Evolutionary conservation across 2,329 filamentous ascomycete species (phyloP), one percentile per base, ranked within the genome.

Genomic region (Madurella fahalii): DNA sequence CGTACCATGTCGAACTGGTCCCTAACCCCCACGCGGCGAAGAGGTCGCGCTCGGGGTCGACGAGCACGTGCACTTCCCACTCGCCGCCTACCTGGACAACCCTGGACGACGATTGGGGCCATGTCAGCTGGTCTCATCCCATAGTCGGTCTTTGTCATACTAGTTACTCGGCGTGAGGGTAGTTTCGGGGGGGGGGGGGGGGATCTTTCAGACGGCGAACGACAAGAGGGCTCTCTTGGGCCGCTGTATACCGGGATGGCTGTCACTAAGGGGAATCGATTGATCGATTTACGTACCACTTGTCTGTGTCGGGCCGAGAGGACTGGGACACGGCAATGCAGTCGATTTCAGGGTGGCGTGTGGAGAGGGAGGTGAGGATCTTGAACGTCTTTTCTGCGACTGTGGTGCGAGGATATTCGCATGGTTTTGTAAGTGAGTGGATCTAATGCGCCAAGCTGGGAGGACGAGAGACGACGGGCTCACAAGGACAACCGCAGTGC

Each of bases 401-500:
- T 87, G 53, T 3, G 25, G 17, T n/a, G n/a, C 11, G 20, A 17
- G 1, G 12, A 7, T 7, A 25, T 25, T 25, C 25, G 25, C 25
- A 25, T 7, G 7, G 25, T 7, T 7, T 7, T 3, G 25, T 44
- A 16, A 30, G 16, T 16, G 32, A 11, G 34, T 32, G 32, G 50
- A 25, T 7, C 25, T 25, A 25, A 25, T 25, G 25, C 4, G 25
- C 25, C 25, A 7, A 25, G 3, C 7, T 25, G 25, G 25, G 25
- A 25, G 17, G 44, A 50, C 25, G 43, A 42, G 43, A 45, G 34
- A 41, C 17, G 20, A 69, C 78, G 34, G 13, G 34, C 50, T 66
- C 77, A 87, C 86, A 89, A 11, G 86, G 86, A 71, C 86, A 89
- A 34, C 86, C 87, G 66, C 86, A 90, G 67, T 90, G 86, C 34